Evolutionary conservation across 257 asterid species (phyloP), one percentile per base, ranked within the genome.

Genomic region (Solanum tarijense): DNA sequence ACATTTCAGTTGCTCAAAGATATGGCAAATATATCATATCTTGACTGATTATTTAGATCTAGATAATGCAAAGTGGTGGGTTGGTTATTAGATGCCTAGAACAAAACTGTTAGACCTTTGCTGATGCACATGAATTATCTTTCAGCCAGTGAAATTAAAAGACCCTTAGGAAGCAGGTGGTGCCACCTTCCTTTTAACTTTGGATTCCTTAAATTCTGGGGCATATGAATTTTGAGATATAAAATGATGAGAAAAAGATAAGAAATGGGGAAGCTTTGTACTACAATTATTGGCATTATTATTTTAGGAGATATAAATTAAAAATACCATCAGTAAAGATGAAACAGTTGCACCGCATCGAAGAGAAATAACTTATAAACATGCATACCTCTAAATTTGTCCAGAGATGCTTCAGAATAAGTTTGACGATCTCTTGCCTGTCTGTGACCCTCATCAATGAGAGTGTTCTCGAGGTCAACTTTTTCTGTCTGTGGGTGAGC

Each of bases 401-500:
- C 90, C 12, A 52, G 83, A 25, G 39, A 60, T n/a, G 32, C 36
- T 78, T 29, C 52, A 62, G 79, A 52, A 60, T 85, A 75, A 60
- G 81, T n/a, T 78, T 84, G 76, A 27, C 38, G 36, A 85, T 34
- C 41, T 27, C 78, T 73, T 85, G 83, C 90, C 48, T 75, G 88
- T 74, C 86, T 85, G 34, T 88, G 88, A 31, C 88, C 71, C 90
- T 88, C 90, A 62, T 84, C 90, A 74, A 88, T 86, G 32, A 88
- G 88, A 27, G 90, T 88, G 81, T 88, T 83, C 85, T 88, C 90
- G 32, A 88, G 88, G 76, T 88, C 90, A 12, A 88, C 90, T 88
- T 88, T 88, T 58, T 88, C 90, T 58, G 90, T 52, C 90, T 88
- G 73, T 16, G 35, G 25, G 58, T 31, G 66, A 74, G 72, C 69